These are phyloP conservation scores for Phallus indusiatus DNA, from an alignment of 768 basidiomycete genomes.

Conservation along the genomic window DNA sequence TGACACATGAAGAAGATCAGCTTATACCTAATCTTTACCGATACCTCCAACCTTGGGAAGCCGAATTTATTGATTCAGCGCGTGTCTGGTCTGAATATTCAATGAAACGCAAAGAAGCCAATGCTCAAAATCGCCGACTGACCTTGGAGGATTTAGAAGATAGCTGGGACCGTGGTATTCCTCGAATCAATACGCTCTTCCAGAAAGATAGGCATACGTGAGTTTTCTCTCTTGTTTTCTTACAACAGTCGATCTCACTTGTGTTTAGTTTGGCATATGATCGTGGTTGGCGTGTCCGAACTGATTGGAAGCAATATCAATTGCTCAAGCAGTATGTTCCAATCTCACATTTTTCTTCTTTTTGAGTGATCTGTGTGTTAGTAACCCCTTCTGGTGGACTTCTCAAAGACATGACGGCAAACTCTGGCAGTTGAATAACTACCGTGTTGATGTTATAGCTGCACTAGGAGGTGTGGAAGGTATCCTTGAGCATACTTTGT, in stretches of 20 bases:
- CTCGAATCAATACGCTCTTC: slow-evolving; percentile 97
- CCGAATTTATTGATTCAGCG: slow-evolving; percentile 94
- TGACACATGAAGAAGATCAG: slow-evolving; percentile 92
- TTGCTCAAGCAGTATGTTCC: slow-evolving; percentile 70
- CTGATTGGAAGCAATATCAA: slow-evolving; percentile 98
- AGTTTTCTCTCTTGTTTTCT: slow-evolving; percentile 19
- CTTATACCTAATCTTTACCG: slow-evolving; percentile 96
- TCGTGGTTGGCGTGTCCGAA: slow-evolving; percentile 97
- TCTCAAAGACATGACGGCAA: slow-evolving; percentile 95
- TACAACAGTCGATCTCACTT: slow-evolving; percentile 3
- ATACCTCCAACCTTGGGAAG: slow-evolving; percentile 95
- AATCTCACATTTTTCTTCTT: neutral
- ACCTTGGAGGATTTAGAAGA: slow-evolving; percentile 98
- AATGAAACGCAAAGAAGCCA: slow-evolving; percentile 99
- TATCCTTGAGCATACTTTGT: slow-evolving; percentile 92
- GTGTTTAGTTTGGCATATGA: slow-evolving; percentile 77
- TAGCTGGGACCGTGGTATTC: slow-evolving; percentile 97
- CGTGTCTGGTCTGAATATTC: slow-evolving; percentile 99
- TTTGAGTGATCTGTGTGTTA: slow-evolving; percentile 20
- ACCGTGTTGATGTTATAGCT: slow-evolving; percentile 98
- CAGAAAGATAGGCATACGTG: slow-evolving; percentile 95
- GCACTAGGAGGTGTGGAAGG: slow-evolving; percentile 94
- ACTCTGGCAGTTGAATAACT: slow-evolving; percentile 95
- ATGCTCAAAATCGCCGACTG: slow-evolving; percentile 92
- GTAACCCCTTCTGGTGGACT: slow-evolving; percentile 99